Evolutionary conservation across 2,329 filamentous ascomycete genomes (phyloP).

Genomic region (Westerdykella ornata): DNA sequence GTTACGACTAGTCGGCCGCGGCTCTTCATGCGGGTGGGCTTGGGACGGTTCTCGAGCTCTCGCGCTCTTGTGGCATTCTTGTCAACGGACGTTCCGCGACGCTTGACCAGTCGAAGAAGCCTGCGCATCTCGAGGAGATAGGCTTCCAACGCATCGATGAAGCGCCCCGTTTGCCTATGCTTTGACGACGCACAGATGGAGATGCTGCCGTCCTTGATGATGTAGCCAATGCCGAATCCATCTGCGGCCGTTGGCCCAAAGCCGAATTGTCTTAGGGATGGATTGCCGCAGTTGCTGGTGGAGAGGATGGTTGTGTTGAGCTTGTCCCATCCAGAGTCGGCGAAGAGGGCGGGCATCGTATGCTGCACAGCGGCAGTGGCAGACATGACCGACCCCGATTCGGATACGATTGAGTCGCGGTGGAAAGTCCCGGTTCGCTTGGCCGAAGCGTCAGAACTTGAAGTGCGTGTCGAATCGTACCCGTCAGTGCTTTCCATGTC

Average conservation of each 20-base stretch:
- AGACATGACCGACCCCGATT: slow-evolving; percentile 46
- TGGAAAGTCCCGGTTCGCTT: slow-evolving; percentile 50
- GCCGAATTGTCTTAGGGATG: slow-evolving; percentile 87
- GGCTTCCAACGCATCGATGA: slow-evolving; percentile 80
- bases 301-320: slow-evolving; percentile 91
- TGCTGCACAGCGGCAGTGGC: slow-evolving; percentile 45
- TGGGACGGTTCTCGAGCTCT: slow-evolving; percentile 52
- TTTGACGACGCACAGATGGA: slow-evolving; percentile 90
- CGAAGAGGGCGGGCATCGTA: slow-evolving; percentile 71
- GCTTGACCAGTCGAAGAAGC: slow-evolving; percentile 64
- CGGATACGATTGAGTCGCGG: slow-evolving; percentile 46
- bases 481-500: slow-evolving; percentile 53
- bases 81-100: slow-evolving; percentile 47
- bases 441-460: slow-evolving; percentile 49
- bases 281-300: slow-evolving; percentile 98
- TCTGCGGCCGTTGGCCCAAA: slow-evolving; percentile 92
- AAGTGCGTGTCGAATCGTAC: slow-evolving; percentile 34
- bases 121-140: slow-evolving; percentile 89
- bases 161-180: slow-evolving; percentile 85
- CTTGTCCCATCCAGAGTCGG: slow-evolving; percentile 86
- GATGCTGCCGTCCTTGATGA: slow-evolving; percentile 91
- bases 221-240: slow-evolving; percentile 96
- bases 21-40: slow-evolving; percentile 55
- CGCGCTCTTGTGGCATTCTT: slow-evolving; percentile 53
- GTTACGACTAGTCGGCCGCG: slow-evolving; percentile 66